Evolutionary conservation across 2,329 filamentous ascomycete species (phyloP).

Genomic region (Fusarium tanahbumbuense): DNA sequence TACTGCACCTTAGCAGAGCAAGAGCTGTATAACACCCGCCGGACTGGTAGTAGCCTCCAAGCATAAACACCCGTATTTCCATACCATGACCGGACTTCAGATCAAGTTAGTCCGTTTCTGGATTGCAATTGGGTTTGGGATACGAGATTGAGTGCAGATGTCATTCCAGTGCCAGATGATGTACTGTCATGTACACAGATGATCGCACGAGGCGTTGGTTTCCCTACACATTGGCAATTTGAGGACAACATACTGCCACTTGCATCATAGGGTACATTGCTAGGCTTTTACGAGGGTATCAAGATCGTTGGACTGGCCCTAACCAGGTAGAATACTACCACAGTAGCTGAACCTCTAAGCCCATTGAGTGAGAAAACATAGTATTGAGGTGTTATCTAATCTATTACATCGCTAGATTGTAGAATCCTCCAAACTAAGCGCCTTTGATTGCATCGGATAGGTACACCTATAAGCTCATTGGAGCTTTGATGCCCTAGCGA

Average conservation of each 20-base stretch:
- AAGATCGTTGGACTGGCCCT: neutral
- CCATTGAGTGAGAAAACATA: neutral
- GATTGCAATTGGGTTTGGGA: constrained; percentile 1
- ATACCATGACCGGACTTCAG: neutral
- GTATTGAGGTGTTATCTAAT: neutral
- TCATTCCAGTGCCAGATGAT: constrained; percentile 26
- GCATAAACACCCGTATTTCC: neutral
- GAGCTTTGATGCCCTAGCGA: constrained; percentile 62
- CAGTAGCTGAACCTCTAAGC: neutral
- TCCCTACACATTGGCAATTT: no score
- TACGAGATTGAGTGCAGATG: constrained; percentile 7
- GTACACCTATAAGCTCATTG: neutral
- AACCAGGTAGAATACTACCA: neutral
- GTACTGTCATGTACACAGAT: neutral
- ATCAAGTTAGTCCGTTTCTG: constrained; percentile 7
- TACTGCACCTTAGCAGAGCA: neutral
- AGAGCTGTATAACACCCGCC: constrained; percentile 2
- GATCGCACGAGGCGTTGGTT: neutral
- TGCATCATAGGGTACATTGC: neutral
- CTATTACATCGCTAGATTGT: neutral
- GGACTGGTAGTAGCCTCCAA: neutral
- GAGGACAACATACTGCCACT: neutral
- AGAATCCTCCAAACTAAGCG: neutral
- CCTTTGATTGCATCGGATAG: neutral
- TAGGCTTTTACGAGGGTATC: neutral